Percentiles rank a stretch among this genome's conserved stretches.
phyloP scores from a whole-genome alignment of 768 basidiomycete species.

The Termitomyces eurrhizus region DNA sequence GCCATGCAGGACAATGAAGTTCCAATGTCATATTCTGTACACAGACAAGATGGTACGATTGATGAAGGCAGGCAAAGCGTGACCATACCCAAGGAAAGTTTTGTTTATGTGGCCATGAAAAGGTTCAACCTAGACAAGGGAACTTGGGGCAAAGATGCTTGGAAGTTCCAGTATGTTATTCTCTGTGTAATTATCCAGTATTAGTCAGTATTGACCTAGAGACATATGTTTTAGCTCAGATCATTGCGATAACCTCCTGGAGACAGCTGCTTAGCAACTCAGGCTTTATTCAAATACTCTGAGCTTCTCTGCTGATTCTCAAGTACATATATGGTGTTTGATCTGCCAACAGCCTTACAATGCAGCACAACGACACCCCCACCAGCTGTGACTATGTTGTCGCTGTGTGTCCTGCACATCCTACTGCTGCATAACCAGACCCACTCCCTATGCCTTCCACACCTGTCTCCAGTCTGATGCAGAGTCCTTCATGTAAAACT shows the following conservation, averaged over 20 bases:
- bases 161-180: conserved; percentile 67
- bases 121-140: conserved; percentile 75
- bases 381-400: background rate
- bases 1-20: conserved; percentile 76
- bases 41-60: conserved; percentile 41
- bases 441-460: background rate
- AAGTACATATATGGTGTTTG: conserved; percentile 46
- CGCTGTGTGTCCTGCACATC: background rate
- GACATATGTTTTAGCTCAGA: conserved; percentile 48
- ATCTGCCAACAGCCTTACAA: conserved; percentile 6
- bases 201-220: background rate
- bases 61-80: conserved; percentile 39
- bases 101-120: conserved; percentile 76
- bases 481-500: conserved; percentile 11
- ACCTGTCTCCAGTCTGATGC: conserved; percentile 4
- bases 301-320: conserved; percentile 80
- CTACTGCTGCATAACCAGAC: conserved; percentile 9
- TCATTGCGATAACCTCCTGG: conserved; percentile 75
- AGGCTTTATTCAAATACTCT: conserved; percentile 70
- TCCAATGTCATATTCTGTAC: conserved; percentile 63
- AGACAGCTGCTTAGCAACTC: conserved; percentile 54
- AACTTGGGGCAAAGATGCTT: conserved; percentile 82
- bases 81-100: conserved; percentile 60
- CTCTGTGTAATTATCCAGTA: background rate
- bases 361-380: background rate